These are phyloP conservation scores for Xenoacremonium recifei DNA, from an alignment of 2,329 filamentous ascomycete species.

Conservation along the genomic window DNA sequence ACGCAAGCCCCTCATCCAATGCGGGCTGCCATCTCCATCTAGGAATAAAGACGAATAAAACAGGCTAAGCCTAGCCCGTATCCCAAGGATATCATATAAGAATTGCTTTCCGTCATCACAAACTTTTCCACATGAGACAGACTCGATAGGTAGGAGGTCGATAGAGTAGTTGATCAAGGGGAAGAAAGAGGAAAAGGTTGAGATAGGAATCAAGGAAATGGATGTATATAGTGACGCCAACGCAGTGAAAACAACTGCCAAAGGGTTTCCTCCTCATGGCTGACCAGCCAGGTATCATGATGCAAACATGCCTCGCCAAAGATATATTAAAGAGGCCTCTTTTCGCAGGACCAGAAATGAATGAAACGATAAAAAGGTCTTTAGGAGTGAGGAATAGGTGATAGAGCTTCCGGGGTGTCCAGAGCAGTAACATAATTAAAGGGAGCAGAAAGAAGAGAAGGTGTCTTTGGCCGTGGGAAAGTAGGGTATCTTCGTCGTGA, in stretches of 20 bases:
- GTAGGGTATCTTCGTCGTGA: neutral
- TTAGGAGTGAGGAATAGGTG: no score
- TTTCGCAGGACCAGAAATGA: no score
- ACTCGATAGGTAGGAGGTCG: conserved; percentile 12
- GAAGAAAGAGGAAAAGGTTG: conserved; percentile 9
- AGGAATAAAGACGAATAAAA: no score
- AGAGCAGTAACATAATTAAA: no score
- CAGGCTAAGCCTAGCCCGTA: no score
- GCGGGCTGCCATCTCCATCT: no score
- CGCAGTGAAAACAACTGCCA: conserved; percentile 10
- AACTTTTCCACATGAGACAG: no score
- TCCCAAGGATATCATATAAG: no score
- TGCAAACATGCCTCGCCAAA: conserved; percentile 10
- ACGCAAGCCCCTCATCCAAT: no score
- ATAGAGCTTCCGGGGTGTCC: no score
- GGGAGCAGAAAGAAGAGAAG: conserved; percentile 1
- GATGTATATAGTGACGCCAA: conserved; percentile 2
- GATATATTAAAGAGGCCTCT: conserved; percentile 1
- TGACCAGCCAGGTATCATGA: conserved; percentile 23
- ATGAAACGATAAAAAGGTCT: no score
- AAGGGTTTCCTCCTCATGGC: conserved; percentile 15
- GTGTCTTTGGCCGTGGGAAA: conserved; percentile 1
- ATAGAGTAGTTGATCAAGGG: conserved; percentile 5
- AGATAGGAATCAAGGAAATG: conserved; percentile 5
- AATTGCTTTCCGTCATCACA: no score